Evolutionary conservation across 1,139 yeast genomes (phyloP).

Genomic region (Saccharomyces hybrid): DNA sequence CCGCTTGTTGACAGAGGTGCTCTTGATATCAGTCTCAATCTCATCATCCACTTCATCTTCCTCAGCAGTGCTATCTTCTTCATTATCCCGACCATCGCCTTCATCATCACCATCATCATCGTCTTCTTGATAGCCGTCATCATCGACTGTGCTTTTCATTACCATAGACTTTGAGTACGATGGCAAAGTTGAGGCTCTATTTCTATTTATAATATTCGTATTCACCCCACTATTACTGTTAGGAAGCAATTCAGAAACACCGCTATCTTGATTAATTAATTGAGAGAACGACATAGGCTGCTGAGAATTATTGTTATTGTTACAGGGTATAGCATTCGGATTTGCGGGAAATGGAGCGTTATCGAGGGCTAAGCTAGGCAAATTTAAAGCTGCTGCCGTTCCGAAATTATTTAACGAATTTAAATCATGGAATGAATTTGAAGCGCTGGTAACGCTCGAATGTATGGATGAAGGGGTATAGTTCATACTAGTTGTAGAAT

Average conservation of each 20-base stretch:
- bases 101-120: constrained; percentile 24
- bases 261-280: not conserved
- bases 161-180: not conserved
- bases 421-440: constrained; percentile 4
- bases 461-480: not conserved
- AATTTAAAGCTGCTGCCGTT: not conserved
- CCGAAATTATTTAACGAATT: constrained; percentile 2
- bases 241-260: not conserved
- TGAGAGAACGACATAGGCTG: not conserved
- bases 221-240: not conserved
- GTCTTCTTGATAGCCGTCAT: constrained; percentile 30
- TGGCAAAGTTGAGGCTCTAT: not conserved
- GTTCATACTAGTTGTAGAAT: constrained; percentile 1
- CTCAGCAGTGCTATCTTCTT: constrained; percentile 8
- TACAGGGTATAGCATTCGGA: not conserved
- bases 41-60: constrained; percentile 8
- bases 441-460: constrained; percentile 3
- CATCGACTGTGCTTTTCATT: constrained; percentile 13
- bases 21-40: not conserved
- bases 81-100: constrained; percentile 17
- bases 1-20: not conserved
- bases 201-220: not conserved
- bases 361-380: not conserved
- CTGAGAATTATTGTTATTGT: not conserved
- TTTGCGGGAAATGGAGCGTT: not conserved